Evolutionary conservation across 2,329 filamentous ascomycete genomes (phyloP).

Genomic region (Pseudogymnoascus sp.): DNA sequence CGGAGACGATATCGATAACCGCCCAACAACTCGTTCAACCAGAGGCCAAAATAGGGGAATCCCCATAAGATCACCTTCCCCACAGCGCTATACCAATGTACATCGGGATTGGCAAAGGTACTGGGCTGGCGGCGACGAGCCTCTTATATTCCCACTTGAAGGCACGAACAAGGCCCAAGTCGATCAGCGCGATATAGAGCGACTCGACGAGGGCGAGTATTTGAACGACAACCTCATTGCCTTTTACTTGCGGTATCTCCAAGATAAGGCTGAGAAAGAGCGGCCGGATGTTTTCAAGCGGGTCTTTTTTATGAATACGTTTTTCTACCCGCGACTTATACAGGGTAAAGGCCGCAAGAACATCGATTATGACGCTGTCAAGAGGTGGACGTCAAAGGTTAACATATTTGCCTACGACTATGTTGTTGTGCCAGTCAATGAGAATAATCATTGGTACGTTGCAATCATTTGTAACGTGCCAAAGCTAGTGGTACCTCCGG

Average conservation of each 20-base stretch:
- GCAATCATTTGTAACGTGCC: constrained; percentile 88
- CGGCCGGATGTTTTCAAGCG: constrained; percentile 49
- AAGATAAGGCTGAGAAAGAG: constrained; percentile 47
- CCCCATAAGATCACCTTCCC: not conserved
- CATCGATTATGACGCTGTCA: constrained; percentile 79
- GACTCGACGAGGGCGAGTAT: constrained; percentile 75
- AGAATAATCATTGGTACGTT: constrained; percentile 83
- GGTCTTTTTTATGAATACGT: constrained; percentile 86
- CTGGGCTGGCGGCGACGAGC: constrained; percentile 41
- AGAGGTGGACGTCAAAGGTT: constrained; percentile 76
- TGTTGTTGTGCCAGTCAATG: constrained; percentile 85
- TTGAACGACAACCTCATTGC: constrained; percentile 88
- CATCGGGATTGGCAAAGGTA: constrained; percentile 42
- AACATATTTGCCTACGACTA: constrained; percentile 83
- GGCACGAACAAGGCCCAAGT: constrained; percentile 57
- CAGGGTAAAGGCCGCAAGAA: constrained; percentile 45
- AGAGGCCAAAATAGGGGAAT: not conserved
- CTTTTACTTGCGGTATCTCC: constrained; percentile 74
- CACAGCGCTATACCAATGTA: constrained; percentile 39
- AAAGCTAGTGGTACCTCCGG: constrained; percentile 38
- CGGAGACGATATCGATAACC: not conserved
- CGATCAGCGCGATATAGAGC: constrained; percentile 61
- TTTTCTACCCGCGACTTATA: constrained; percentile 75
- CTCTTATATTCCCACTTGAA: constrained; percentile 51
- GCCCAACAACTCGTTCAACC: constrained; percentile 7